Evolutionary conservation across 164 flowering plant species (phyloP).

Genomic region (Sextonia rubra): DNA sequence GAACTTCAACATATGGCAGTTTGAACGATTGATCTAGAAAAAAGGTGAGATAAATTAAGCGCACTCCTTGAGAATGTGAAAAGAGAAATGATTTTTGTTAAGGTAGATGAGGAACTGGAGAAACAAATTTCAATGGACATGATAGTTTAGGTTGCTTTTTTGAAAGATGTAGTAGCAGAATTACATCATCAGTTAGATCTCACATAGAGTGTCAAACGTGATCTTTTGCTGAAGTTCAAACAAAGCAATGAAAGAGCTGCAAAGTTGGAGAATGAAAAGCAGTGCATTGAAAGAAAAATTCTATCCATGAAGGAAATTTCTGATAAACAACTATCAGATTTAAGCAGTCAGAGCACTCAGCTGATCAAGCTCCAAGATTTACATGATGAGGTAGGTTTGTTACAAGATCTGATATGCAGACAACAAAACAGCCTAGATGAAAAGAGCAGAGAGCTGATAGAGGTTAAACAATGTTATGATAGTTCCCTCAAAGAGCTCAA

Average conservation of each 20-base stretch:
- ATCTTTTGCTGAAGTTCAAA: slow-evolving; percentile 24
- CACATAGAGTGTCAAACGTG: slow-evolving; percentile 13
- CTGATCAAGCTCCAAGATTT: slow-evolving; percentile 1
- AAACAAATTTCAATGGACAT: slow-evolving; percentile 31
- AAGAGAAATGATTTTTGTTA: slow-evolving; percentile 38
- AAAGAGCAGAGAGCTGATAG: neutral
- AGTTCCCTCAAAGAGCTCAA: neutral
- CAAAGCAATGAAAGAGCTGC: slow-evolving; percentile 19
- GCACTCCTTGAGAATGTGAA: slow-evolving; percentile 36
- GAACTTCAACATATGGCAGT: slow-evolving; percentile 27
- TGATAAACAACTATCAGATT: slow-evolving; percentile 1
- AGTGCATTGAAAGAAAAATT: slow-evolving; percentile 26
- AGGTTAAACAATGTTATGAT: neutral
- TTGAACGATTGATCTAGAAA: slow-evolving; percentile 28
- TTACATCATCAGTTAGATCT: slow-evolving; percentile 2
- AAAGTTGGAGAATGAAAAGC: slow-evolving; percentile 27
- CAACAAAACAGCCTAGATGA: neutral
- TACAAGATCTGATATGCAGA: neutral
- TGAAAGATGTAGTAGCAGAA: slow-evolving; percentile 30
- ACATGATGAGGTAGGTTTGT: neutral
- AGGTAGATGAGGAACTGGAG: slow-evolving; percentile 37
- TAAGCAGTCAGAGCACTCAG: neutral
- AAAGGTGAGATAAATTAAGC: slow-evolving; percentile 13
- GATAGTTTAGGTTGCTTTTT: slow-evolving; percentile 29
- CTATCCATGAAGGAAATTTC: slow-evolving; percentile 32